These are phyloP conservation scores for Myxozyma sirexii DNA, from an alignment of 805 yeast genomes.

Conservation along the genomic window DNA sequence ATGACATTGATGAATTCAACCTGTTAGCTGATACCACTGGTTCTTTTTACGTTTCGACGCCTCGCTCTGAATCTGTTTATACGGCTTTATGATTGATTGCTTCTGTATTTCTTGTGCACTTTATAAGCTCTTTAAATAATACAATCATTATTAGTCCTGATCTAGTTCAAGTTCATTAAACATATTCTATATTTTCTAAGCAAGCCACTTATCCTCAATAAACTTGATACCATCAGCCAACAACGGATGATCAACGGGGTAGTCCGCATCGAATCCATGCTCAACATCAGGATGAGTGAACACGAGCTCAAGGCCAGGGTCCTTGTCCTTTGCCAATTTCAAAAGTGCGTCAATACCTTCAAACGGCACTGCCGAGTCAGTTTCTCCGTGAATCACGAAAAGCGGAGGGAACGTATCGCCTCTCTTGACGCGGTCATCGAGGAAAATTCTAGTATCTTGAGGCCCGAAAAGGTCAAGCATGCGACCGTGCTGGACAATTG, in stretches of 20 bases:
- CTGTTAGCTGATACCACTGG: conserved; percentile 1
- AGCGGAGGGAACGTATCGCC: conserved; percentile 16
- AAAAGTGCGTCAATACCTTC: conserved; percentile 8
- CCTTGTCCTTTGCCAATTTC: conserved; percentile 1
- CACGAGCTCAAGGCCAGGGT: conserved; percentile 6
- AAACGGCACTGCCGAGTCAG: conserved; percentile 22
- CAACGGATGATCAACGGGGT: neutral
- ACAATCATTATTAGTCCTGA: too few relatives aligned
- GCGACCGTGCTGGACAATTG: conserved; percentile 23
- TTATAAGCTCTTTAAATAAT: too few relatives aligned
- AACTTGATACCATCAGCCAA: conserved; percentile 11
- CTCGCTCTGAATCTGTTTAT: neutral
- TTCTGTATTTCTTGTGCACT: too few relatives aligned
- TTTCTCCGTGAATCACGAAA: conserved; percentile 17
- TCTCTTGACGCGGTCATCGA: conserved; percentile 15
- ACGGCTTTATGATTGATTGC: neutral
- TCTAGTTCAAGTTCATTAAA: too few relatives aligned
- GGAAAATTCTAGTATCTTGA: conserved; percentile 10
- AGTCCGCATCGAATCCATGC: conserved; percentile 19
- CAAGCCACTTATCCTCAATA: conserved; percentile 54
- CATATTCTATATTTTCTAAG: conserved; percentile 45
- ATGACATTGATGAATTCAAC: neutral
- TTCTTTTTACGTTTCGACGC: neutral
- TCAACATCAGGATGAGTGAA: conserved; percentile 17
- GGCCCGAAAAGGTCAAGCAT: conserved; percentile 15